Evolutionary conservation across 2,329 filamentous ascomycete species (phyloP), one percentile per base, ranked within the genome.

Genomic region (Pyricularia pennisetigena): DNA sequence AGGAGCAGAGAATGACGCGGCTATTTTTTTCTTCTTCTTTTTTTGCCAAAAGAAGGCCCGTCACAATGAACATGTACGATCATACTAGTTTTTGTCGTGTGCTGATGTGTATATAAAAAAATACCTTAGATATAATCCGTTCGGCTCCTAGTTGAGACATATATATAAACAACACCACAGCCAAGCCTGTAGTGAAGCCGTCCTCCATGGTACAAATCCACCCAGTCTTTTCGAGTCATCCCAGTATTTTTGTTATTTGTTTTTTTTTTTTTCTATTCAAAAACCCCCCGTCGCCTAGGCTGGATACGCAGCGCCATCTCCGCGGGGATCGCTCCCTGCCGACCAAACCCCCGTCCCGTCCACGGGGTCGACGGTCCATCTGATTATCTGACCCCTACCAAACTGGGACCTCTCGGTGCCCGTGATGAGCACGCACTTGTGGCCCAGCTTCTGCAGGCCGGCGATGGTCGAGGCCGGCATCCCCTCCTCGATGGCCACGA

Each of bases 371-470:
- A 88, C 80, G 75, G 90, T 88, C 73, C 88, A 86, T 65, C 91
- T 82, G 70, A 97, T 94, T 62, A 97, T 84, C 81, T 97, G 94
- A 0, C 94, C 94, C 2, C 93, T 83, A 0, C 94, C 94, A 79
- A 97, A 97, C 79, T 90, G 80, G 0, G 83, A 83, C 69, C 93
- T 85, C 32, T 80, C 80, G 76, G 84, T 85, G 0, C 88, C 92
- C 41, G 73, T 83, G 4, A 95, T 79, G 29, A 92, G 82, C 73
- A 86, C 77, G 0, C 94, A 86, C 35, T 88, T 81, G 75, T 97
- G 93, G 0, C 93, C 93, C 71, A 94, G 78, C 67, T 79, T 79
- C 75, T 76, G 83, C 74, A 97, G 74, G 28, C 86, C 88, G 66
- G 89, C 82, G 0, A 90, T 82, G 0, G 89, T 88, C 69, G 87